These are phyloP conservation scores for Malus hybrid DNA, from an alignment of 331 rosid species.

Conservation along the genomic window DNA sequence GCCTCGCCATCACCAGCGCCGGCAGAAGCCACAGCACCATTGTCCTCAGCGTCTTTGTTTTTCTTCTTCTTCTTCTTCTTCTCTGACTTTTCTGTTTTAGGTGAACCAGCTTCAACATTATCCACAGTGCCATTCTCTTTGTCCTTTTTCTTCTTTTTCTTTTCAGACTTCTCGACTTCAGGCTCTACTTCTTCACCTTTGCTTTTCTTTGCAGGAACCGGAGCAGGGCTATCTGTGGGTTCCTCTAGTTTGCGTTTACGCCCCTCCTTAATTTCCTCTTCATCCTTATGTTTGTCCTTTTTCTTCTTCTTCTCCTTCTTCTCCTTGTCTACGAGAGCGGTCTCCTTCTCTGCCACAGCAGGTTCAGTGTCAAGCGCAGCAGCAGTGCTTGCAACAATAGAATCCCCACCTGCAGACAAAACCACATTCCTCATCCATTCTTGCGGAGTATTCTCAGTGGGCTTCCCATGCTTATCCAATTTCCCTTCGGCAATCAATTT, in stretches of 20 bases:
- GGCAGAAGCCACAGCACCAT: conserved; percentile 3
- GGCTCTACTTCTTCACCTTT: conserved; percentile 23
- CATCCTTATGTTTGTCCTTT: background rate
- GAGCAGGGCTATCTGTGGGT: conserved; percentile 13
- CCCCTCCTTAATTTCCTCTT: conserved; percentile 15
- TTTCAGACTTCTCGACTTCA: conserved; percentile 30
- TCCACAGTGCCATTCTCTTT: conserved; percentile 29
- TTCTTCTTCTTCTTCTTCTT: conserved; percentile 77
- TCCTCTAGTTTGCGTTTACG: conserved; percentile 35
- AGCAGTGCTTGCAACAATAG: conserved; percentile 46
- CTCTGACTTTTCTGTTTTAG: conserved; percentile 50
- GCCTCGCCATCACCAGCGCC: conserved; percentile 17
- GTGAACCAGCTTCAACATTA: conserved; percentile 35
- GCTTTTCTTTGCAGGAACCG: conserved; percentile 32
- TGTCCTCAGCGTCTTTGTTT: conserved; percentile 34
- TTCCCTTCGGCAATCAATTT: conserved; percentile 51
- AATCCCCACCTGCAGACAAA: conserved; percentile 65
- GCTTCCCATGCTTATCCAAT: conserved; percentile 60
- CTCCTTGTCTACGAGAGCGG: conserved; percentile 3
- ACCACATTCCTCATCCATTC: conserved; percentile 74
- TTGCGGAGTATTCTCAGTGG: conserved; percentile 55
- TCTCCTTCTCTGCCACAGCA: conserved; percentile 10
- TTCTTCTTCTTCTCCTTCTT: conserved; percentile 9
- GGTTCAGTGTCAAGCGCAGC: conserved; percentile 26
- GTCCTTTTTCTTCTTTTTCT: conserved; percentile 38